A percentile compares a stretch with the other conserved stretches of the same genome.
Conservation (phyloP, 176 grass and related monocot genomes). For the Carex littledalei region DNA sequence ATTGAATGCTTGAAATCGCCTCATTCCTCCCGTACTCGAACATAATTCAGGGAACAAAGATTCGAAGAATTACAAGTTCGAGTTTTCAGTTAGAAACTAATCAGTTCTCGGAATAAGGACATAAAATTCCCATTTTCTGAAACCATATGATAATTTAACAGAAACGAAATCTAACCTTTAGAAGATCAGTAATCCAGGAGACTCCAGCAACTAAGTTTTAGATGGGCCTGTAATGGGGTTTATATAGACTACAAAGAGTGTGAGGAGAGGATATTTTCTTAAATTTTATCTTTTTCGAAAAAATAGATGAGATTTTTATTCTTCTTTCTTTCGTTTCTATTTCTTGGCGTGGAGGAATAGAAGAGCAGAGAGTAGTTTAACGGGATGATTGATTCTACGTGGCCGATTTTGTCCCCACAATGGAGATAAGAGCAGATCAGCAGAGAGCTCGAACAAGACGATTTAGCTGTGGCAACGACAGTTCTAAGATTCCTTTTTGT, state of each 20-base stretch:
- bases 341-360: conserved; percentile 25
- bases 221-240: background rate
- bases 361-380: conserved; percentile 17
- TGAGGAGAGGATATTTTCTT: conserved; percentile 27
- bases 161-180: conserved; percentile 24
- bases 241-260: conserved; percentile 8
- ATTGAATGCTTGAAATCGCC: background rate
- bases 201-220: background rate
- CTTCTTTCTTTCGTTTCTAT: background rate
- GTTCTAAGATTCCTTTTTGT: background rate
- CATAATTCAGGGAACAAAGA: background rate
- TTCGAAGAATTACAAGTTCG: background rate
- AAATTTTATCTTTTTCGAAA: background rate
- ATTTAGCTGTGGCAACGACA: background rate
- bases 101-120: background rate
- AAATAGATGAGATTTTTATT: background rate
- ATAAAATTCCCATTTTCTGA: background rate
- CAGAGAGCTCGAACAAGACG: background rate
- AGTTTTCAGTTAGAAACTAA: background rate
- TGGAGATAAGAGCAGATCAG: conserved; percentile 13
- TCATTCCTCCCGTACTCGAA: background rate
- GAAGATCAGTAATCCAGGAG: conserved; percentile 1
- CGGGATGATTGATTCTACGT: conserved; percentile 24
- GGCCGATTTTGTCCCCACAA: conserved; percentile 21
- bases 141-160: background rate